A percentile compares a stretch with the other conserved stretches of the same genome.
Evolutionary conservation across 805 yeast genomes (phyloP).

Genomic region (Scheffersomyces stipitis): DNA sequence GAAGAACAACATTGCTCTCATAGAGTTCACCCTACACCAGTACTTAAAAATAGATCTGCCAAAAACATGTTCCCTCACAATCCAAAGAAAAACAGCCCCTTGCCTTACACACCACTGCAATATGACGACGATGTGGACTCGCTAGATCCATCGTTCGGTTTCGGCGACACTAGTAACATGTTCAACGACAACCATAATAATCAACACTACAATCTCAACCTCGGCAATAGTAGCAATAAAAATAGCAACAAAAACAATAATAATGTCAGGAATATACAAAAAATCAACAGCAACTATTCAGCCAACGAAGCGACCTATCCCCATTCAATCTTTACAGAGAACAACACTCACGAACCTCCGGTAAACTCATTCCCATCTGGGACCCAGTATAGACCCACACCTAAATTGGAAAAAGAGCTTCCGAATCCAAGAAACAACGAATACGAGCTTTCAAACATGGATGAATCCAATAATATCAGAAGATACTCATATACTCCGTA

Average conservation of each 20-base stretch:
- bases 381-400: too few species aligned
- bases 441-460: constrained; percentile 8
- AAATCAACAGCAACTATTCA: too few species aligned
- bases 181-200: constrained; percentile 1
- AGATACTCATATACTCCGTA: constrained; percentile 8
- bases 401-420: constrained; percentile 1
- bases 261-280: not conserved
- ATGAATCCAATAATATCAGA: constrained; percentile 13
- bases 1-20: too few species aligned
- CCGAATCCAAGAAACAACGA: constrained; percentile 4
- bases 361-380: too few species aligned
- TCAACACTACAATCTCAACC: too few species aligned
- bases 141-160: too few species aligned
- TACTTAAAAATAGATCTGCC: too few species aligned
- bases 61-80: too few species aligned
- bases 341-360: too few species aligned
- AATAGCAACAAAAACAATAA: not conserved
- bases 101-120: not conserved
- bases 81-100: not conserved
- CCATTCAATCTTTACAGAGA: too few species aligned
- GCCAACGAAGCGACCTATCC: too few species aligned
- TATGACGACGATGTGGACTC: not conserved
- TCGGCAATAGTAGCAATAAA: not conserved
- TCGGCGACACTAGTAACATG: not conserved
- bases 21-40: too few species aligned